Percentiles rank a stretch among this genome's conserved stretches.
phyloP scores from a whole-genome alignment of 78 protist species.

The Cyanophora paradoxa region DNA sequence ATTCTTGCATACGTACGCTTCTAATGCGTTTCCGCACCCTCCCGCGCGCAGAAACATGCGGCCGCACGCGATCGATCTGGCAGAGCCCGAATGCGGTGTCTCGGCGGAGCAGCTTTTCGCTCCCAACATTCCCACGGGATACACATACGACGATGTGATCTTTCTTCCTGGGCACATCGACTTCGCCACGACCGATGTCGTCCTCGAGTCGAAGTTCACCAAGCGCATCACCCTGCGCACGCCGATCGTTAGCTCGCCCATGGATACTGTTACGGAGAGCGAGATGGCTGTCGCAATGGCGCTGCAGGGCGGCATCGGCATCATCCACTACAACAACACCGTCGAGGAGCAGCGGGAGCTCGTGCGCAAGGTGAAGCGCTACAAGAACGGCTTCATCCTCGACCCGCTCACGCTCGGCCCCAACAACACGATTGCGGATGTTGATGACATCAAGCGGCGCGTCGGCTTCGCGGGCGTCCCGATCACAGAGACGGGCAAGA shows the following conservation, averaged over 20 bases:
- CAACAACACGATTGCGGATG: slow-evolving; percentile 40
- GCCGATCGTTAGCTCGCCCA: slow-evolving; percentile 66
- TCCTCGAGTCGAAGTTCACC: neutral
- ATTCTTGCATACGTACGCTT: too few relatives aligned
- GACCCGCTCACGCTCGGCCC: slow-evolving; percentile 69
- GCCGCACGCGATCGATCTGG: too few relatives aligned
- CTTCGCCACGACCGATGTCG: slow-evolving; percentile 50
- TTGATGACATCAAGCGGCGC: slow-evolving; percentile 27
- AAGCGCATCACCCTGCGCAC: neutral
- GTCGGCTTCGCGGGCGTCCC: slow-evolving; percentile 79
- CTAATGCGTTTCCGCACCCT: too few relatives aligned
- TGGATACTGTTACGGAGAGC: slow-evolving; percentile 90
- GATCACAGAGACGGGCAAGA: slow-evolving; percentile 57
- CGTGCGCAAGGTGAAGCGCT: slow-evolving; percentile 34
- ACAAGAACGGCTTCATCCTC: slow-evolving; percentile 68
- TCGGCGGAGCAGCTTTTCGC: too few relatives aligned
- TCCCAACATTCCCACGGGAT: too few relatives aligned
- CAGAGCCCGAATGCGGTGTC: too few relatives aligned
- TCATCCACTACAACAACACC: slow-evolving; percentile 72
- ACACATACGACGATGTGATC: slow-evolving; percentile 20
- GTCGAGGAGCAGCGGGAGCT: slow-evolving; percentile 63
- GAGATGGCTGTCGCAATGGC: slow-evolving; percentile 86
- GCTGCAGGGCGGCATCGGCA: slow-evolving; percentile 83
- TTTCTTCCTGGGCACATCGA: slow-evolving; percentile 26
- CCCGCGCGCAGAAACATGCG: too few relatives aligned